Conservation (phyloP, 441 rosid species). For the Raphanus hybrid region DNA sequence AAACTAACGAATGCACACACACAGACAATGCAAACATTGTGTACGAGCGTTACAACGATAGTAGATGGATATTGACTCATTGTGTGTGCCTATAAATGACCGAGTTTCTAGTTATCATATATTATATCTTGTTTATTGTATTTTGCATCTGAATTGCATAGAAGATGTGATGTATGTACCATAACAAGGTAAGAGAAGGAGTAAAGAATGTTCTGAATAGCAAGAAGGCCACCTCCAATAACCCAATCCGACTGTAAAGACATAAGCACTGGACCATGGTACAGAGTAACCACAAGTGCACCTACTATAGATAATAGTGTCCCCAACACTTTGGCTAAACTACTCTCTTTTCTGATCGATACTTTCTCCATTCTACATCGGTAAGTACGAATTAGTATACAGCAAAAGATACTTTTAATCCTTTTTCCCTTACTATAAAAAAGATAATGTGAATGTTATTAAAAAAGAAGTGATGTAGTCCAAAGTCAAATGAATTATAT, state of each 20-base stretch:
- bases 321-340: constrained; percentile 57
- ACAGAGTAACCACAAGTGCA: constrained; percentile 58
- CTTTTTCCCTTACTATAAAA: neutral
- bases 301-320: constrained; percentile 55
- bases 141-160: neutral
- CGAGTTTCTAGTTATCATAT: neutral
- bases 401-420: neutral
- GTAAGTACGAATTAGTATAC: neutral
- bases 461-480: neutral
- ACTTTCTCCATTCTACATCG: constrained; percentile 61
- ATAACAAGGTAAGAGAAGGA: constrained; percentile 68
- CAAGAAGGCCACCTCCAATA: constrained; percentile 59
- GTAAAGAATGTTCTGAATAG: constrained; percentile 54
- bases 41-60: constrained; percentile 25
- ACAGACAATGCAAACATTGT: constrained; percentile 23
- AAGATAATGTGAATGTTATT: neutral
- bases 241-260: constrained; percentile 53
- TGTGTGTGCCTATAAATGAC: constrained; percentile 30
- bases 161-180: constrained; percentile 41
- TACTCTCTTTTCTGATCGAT: constrained; percentile 50
- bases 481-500: neutral
- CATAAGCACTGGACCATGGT: constrained; percentile 44
- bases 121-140: neutral
- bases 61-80: constrained; percentile 39
- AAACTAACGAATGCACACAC: constrained; percentile 23